phyloP scores from a whole-genome alignment of 306 rosid species.

The Lathyrus oleraceus region DNA sequence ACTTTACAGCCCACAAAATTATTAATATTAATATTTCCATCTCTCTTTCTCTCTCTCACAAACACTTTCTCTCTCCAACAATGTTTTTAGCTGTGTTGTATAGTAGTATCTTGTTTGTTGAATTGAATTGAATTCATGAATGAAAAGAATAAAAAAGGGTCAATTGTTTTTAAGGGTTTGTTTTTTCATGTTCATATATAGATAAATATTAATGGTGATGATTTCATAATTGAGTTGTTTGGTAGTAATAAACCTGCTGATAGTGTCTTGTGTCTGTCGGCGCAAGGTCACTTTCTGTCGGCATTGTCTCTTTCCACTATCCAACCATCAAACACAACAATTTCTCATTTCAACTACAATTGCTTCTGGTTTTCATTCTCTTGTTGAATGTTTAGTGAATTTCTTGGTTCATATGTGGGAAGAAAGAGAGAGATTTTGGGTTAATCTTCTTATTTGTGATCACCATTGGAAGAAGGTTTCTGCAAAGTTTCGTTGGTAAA shows the following conservation, averaged over 20 bases:
- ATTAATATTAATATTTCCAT: background rate
- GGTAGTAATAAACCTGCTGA: slow-evolving; percentile 46
- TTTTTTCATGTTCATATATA: slow-evolving; percentile 24
- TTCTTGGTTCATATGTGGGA: slow-evolving; percentile 46
- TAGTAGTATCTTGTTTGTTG: too few species aligned
- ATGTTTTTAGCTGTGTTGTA: background rate
- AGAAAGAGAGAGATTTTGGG: slow-evolving; percentile 48
- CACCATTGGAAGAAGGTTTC: slow-evolving; percentile 48
- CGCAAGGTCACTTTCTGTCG: slow-evolving; percentile 93
- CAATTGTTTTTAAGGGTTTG: too few species aligned
- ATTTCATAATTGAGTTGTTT: slow-evolving; percentile 55
- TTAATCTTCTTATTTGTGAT: slow-evolving; percentile 40
- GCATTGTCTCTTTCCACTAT: slow-evolving; percentile 58
- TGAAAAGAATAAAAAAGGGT: slow-evolving; percentile 33
- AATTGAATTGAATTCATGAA: slow-evolving; percentile 41
- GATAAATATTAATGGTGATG: slow-evolving; percentile 37
- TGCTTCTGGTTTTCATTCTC: slow-evolving; percentile 40
- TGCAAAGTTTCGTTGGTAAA: slow-evolving; percentile 56
- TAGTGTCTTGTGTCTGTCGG: slow-evolving; percentile 66
- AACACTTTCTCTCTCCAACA: slow-evolving; percentile 9
- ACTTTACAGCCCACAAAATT: slow-evolving; percentile 86
- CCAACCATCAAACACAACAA: slow-evolving; percentile 52
- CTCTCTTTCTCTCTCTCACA: slow-evolving; percentile 17
- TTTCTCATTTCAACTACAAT: slow-evolving; percentile 31
- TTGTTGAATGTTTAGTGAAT: slow-evolving; percentile 3